Evolutionary conservation across 2,329 filamentous ascomycete species (phyloP).

Genomic region (Zymoseptoria ardabiliae): DNA sequence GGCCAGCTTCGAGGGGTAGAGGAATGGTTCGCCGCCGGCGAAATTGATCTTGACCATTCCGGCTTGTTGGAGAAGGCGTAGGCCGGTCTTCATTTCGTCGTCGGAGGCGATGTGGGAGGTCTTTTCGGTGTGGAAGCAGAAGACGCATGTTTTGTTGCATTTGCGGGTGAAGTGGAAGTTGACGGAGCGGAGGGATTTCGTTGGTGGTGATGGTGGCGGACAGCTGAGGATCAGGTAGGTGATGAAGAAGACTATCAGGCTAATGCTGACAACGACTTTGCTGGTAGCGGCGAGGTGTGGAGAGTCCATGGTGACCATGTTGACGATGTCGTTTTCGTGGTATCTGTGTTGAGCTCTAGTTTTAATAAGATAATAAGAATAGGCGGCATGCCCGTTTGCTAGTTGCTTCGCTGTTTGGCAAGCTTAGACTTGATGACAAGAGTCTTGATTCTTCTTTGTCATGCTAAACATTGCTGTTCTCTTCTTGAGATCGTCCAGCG

Average conservation of each 20-base stretch:
- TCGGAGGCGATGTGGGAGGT: conserved; percentile 38
- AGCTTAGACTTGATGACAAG: neutral
- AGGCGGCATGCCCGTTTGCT: neutral
- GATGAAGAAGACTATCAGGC: neutral
- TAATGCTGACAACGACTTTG: neutral
- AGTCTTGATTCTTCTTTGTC: neutral
- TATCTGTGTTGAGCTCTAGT: neutral
- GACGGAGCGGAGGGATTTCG: conserved; percentile 34
- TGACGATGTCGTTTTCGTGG: neutral
- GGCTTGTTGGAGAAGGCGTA: conserved; percentile 41
- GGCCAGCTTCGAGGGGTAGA: conserved; percentile 41
- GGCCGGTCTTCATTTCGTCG: conserved; percentile 37
- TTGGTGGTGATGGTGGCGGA: neutral
- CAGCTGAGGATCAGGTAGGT: neutral
- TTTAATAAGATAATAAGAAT: neutral
- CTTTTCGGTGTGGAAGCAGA: conserved; percentile 52
- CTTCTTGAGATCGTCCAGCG: too few relatives aligned
- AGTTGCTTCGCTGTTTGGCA: neutral
- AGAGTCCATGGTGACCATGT: neutral
- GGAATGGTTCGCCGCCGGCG: conserved; percentile 49
- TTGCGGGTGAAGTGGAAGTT: conserved; percentile 44
- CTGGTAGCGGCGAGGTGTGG: neutral
- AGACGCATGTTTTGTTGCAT: conserved; percentile 45
- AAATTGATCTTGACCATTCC: conserved; percentile 52
- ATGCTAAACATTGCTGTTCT: neutral